Evolutionary conservation across 345 rosid species (phyloP).

Genomic region (Arabidopsis thaliana): DNA sequence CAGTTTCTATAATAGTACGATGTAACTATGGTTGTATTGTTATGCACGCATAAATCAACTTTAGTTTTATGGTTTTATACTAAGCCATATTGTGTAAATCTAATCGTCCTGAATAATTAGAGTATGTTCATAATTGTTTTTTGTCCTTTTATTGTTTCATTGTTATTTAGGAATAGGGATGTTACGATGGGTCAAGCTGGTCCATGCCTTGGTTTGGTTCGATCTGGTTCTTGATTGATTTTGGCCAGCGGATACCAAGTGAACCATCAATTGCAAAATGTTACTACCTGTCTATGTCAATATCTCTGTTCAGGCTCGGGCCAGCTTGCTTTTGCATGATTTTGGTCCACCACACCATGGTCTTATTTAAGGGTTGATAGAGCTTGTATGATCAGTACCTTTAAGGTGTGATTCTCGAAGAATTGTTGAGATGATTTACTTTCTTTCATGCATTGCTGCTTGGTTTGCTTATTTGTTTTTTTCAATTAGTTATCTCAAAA

Average conservation of each 20-base stretch:
- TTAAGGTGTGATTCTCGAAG: neutral
- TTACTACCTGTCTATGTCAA: constrained; percentile 11
- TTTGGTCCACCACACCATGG: constrained; percentile 10
- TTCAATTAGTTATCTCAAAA: no score
- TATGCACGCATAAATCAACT: constrained; percentile 21
- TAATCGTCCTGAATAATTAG: neutral
- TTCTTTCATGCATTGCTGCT: neutral
- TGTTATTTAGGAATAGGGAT: neutral
- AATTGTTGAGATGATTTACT: neutral
- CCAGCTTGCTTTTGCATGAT: constrained; percentile 22
- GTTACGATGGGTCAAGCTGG: neutral
- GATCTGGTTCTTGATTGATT: neutral
- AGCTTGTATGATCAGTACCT: neutral
- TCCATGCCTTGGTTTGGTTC: neutral
- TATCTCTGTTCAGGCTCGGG: constrained; percentile 16
- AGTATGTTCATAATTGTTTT: neutral
- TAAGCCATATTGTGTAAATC: neutral
- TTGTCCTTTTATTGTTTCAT: neutral
- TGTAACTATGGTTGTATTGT: constrained; percentile 10
- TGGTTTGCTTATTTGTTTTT: neutral
- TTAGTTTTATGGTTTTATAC: neutral
- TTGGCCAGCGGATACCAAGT: constrained; percentile 1
- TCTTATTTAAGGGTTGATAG: constrained; percentile 10
- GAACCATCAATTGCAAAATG: constrained; percentile 1
- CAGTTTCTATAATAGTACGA: neutral